Percentiles rank a stretch among this genome's conserved stretches.
phyloP scores from a whole-genome alignment of 805 yeast species.

The Jamesozyma lodderae region DNA sequence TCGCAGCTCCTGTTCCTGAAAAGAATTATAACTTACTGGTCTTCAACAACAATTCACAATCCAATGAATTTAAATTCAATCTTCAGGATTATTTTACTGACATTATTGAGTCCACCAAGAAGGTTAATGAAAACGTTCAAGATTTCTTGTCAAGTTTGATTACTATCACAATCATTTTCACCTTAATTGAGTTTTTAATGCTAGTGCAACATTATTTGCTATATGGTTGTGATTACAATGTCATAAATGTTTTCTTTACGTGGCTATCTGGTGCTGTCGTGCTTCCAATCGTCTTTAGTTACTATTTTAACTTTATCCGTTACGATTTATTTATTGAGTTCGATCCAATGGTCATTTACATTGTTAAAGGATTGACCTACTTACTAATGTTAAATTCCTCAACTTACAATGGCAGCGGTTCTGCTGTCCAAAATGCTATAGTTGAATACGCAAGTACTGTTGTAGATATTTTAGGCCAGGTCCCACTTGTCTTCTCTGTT shows the following conservation, averaged over 20 bases:
- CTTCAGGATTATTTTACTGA: conserved; percentile 19
- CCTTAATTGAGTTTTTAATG: conserved; percentile 16
- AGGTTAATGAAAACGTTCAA: conserved; percentile 19
- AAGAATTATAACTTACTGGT: conserved; percentile 5
- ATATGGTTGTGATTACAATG: conserved; percentile 1
- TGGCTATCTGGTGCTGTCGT: conserved; percentile 14
- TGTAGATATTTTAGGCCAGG: neutral
- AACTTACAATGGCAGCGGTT: neutral
- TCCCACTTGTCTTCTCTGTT: conserved; percentile 4
- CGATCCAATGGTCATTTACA: conserved; percentile 27
- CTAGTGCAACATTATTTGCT: conserved; percentile 1
- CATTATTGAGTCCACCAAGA: conserved; percentile 11
- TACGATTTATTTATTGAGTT: conserved; percentile 21
- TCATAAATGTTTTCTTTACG: conserved; percentile 2
- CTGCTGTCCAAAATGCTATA: neutral
- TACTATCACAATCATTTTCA: conserved; percentile 14
- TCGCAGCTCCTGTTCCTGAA: neutral
- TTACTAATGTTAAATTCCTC: conserved; percentile 10
- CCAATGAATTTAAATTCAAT: conserved; percentile 15
- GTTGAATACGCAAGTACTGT: neutral
- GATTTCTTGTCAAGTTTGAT: conserved; percentile 20
- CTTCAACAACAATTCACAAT: conserved; percentile 4
- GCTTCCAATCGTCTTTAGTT: conserved; percentile 18
- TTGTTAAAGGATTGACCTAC: conserved; percentile 18
- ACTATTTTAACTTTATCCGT: conserved; percentile 27